Base-by-base conservation (phyloP, 345 rosid species). In the Pugionium cornutum region DNA sequence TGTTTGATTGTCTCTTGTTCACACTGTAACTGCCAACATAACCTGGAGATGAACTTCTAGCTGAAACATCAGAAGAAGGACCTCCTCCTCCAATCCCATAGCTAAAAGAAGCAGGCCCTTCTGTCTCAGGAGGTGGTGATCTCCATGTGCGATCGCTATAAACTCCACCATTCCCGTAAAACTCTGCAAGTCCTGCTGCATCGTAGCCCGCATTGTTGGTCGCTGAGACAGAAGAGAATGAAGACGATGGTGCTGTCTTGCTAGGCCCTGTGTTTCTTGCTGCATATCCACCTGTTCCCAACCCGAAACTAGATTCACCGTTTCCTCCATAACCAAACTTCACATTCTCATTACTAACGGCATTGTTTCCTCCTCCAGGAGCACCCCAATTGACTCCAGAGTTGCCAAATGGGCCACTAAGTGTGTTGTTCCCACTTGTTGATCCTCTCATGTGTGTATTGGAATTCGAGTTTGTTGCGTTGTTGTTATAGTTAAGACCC, bases 341-440 rank as follows among this genome's bases (percentile, higher is more conserved):
- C 32, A 29, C n/a, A 29, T 29, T 51, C 36, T 31, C 55, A 8
- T 7, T 28, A 28, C 53, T 48, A 29, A 49, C n/a, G 9, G 44
- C 44, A 50, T 49, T 49, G 34, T 49, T 49, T 9, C 53, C 31
- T 49, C 53, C 53, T 51, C 53, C 53, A 29, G 34, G 53, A 40
- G 44, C 44, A 10, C 18, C 53, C 53, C 53, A 49, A 29, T 31
- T 47, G 30, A 7, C 31, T 47, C 51, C 31, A 1, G 10, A 26
- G 7, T 7, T 49, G 7, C 36, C 55, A 51, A 30, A 51, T 11
- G 55, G 55, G 10, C 55, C 25, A 4, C 26, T 31, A 6, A 31
- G 5, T 31, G 4, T 51, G 55, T 51, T 51, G 35, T 51, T 31
- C 26, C 36, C 55, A 51, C 36, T n/a, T 30, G 36, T 31, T 51